Base-by-base conservation (phyloP, 2,329 filamentous ascomycete species). In the Talaromyces funiculosus region DNA sequence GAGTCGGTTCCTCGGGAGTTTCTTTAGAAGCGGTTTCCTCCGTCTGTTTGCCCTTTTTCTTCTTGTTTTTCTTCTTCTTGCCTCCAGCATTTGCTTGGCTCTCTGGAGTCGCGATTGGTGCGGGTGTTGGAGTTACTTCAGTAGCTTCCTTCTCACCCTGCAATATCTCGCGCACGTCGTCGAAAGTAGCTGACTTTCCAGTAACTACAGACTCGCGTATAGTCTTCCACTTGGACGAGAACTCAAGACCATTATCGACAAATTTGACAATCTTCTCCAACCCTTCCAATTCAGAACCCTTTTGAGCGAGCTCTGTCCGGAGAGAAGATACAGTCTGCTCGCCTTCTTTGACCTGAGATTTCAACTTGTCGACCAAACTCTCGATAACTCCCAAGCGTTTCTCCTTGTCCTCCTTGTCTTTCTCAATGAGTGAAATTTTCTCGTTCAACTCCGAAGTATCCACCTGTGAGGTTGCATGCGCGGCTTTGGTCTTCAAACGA, bases 21-120 rank as follows among this genome's bases (percentile, higher is more conserved):
- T 66, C 65, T 7, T 65, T 58, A 57, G 68, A 57, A 63, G 71
- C 68, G 10, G 65, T 55, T n/a, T 76, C 73, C 8, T 79, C 74
- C 6, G 74, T 72, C 6, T 73, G 73, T 64, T 83, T 85, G 33
- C 81, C 84, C 75, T 87, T 89, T 82, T 95, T 96, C 80, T 93
- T 96, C 72, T 90, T 90, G 65, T 92, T 95, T 74, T 90, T 92
- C 75, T 90, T 95, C 77, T 92, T 93, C 62, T 77, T 69, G 16
- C 66, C 67, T 10, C 67, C 55, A 31, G 64, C 49, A 22, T 40
- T 20, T 24, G 65, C 53, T 57, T 68, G 69, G 9, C 49, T 60
- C 43, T 69, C 60, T 49, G 65, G 65, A 14, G 67, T 42, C 9
- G 53, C 62, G n/a, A 65, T 60, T 49, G 45, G 14, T 42, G 67